Conservation (phyloP, 192 early-diverging fungal genomes). For the Backusella tuberculispora region DNA sequence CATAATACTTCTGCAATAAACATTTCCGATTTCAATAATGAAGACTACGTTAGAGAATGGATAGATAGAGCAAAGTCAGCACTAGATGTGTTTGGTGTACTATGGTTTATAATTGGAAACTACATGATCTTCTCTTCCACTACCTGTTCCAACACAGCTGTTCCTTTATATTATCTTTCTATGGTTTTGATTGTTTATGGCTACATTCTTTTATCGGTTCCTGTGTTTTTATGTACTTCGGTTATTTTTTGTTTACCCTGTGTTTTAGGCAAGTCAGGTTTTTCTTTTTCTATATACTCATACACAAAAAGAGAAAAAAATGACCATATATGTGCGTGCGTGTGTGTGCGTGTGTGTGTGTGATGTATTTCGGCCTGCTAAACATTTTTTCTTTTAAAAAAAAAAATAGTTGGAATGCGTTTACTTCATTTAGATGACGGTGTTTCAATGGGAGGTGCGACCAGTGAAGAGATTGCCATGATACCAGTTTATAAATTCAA, state of each 20-base stretch:
- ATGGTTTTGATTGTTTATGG: slow-evolving; percentile 70
- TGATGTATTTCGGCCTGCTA: slow-evolving; percentile 9
- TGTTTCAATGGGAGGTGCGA: slow-evolving; percentile 65
- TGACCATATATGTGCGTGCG: not conserved
- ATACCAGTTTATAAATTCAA: slow-evolving; percentile 69
- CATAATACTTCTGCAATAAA: not conserved
- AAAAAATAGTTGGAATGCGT: slow-evolving; percentile 54
- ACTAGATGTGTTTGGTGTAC: slow-evolving; percentile 59
- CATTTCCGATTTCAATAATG: not conserved
- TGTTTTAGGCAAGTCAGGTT: slow-evolving; percentile 49
- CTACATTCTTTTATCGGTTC: slow-evolving; percentile 68
- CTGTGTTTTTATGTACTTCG: slow-evolving; percentile 61
- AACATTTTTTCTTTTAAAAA: slow-evolving; percentile 4
- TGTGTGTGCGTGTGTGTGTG: too few relatives aligned
- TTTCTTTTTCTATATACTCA: not conserved
- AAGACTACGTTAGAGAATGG: slow-evolving; percentile 13
- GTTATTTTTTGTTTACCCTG: slow-evolving; percentile 68
- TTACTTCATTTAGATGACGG: slow-evolving; percentile 56
- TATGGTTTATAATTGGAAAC: slow-evolving; percentile 74
- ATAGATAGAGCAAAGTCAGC: slow-evolving; percentile 59
- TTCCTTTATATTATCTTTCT: slow-evolving; percentile 64
- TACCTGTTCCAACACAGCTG: slow-evolving; percentile 53
- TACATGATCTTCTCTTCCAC: slow-evolving; percentile 65
- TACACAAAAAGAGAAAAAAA: not conserved
- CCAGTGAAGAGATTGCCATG: slow-evolving; percentile 65